A percentile compares a stretch with the other conserved stretches of the same genome.
These are phyloP conservation scores for Kodamaea fungicola DNA, from an alignment of 1,139 yeast species.

Conservation along the genomic window DNA sequence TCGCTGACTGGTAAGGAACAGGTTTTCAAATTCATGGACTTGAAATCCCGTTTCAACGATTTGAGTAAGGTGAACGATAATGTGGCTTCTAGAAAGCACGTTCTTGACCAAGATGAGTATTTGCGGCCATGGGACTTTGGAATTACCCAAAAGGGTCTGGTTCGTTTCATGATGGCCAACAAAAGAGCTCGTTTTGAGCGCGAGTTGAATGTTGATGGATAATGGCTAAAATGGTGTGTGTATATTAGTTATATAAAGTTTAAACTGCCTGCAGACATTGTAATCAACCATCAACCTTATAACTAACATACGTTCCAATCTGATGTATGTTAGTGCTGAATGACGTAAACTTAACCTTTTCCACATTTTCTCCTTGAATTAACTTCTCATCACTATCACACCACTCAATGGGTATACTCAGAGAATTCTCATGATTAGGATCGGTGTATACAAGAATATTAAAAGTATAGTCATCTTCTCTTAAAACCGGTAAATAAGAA, in stretches of 20 bases:
- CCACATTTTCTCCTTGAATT: conserved; percentile 53
- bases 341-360: conserved; percentile 64
- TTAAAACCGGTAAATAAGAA: conserved; percentile 75
- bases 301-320: conserved; percentile 76
- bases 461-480: conserved; percentile 69
- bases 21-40: conserved; percentile 45
- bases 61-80: conserved; percentile 33
- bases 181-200: conserved; percentile 42
- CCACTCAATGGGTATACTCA: conserved; percentile 76
- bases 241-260: not conserved
- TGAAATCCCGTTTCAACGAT: conserved; percentile 44
- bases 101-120: conserved; percentile 43
- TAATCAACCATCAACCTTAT: conserved; percentile 32
- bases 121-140: conserved; percentile 48
- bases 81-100: conserved; percentile 34
- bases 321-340: conserved; percentile 69
- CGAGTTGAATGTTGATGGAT: conserved; percentile 12
- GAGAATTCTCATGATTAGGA: conserved; percentile 51
- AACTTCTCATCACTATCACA: conserved; percentile 69
- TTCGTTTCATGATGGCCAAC: conserved; percentile 54
- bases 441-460: conserved; percentile 85
- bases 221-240: not conserved
- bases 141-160: conserved; percentile 44
- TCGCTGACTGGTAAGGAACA: conserved; percentile 41
- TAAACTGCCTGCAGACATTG: no score